Percentiles rank a stretch among this genome's conserved stretches.
These are phyloP conservation scores for Nicotiana benthamiana DNA, from an alignment of 257 asterid genomes.

Conservation along the genomic window DNA sequence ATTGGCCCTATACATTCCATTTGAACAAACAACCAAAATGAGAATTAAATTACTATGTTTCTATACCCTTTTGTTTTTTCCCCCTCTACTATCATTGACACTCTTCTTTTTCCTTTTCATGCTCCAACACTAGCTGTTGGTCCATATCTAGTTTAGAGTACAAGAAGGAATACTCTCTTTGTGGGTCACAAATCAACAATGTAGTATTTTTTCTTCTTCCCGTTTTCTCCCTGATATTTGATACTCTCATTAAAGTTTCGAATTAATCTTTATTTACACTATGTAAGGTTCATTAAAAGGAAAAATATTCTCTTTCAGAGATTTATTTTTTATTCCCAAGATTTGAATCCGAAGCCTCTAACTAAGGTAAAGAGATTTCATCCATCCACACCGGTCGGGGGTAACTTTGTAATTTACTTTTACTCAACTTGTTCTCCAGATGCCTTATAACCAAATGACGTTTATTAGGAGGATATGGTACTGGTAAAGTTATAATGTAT, in stretches of 20 bases:
- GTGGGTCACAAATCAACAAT: neutral
- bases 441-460: neutral
- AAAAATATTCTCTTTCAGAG: no score
- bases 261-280: no score
- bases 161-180: neutral
- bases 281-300: no score
- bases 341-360: no score
- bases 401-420: neutral
- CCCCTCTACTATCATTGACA: neutral
- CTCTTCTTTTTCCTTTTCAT: neutral
- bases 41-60: neutral
- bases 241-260: no score
- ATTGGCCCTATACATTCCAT: neutral
- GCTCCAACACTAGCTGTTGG: neutral
- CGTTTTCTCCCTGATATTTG: no score
- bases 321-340: no score
- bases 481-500: neutral
- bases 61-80: neutral
- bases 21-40: neutral
- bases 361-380: no score
- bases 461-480: neutral
- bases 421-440: neutral
- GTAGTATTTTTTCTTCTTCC: no score
- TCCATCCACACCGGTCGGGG: no score
- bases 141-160: neutral